A percentile compares a stretch with the other conserved stretches of the same genome.
Conservation (phyloP, 208 protist genomes). For the Tritrichomonas musculus region DNA sequence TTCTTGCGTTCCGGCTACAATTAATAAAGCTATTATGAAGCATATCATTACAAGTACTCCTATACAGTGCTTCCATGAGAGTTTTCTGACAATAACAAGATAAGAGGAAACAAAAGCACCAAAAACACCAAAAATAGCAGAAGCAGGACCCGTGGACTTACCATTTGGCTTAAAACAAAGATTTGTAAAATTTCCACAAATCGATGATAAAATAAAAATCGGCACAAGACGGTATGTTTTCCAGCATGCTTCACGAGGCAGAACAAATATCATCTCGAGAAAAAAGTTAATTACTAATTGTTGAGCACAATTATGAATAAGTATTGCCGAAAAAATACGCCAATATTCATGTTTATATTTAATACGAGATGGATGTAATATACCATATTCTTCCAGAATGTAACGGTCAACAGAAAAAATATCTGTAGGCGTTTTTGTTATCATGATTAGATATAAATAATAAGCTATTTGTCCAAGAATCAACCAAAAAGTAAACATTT, state of each 20-base stretch:
- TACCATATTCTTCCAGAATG: neutral
- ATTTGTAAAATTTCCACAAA: neutral
- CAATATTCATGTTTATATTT: neutral
- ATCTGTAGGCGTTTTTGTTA: neutral
- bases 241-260: neutral
- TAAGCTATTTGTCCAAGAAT: neutral
- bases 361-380: neutral
- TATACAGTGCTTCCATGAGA: neutral
- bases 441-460: neutral
- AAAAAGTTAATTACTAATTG: neutral
- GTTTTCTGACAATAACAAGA: neutral
- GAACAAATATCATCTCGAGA: neutral
- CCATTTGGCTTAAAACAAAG: neutral
- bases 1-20: neutral
- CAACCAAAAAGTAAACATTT: neutral
- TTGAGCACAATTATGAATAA: neutral
- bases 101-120: neutral
- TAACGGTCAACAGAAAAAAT: neutral
- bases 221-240: neutral
- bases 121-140: conserved; percentile 21
- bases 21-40: neutral
- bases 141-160: neutral
- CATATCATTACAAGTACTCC: neutral
- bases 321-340: neutral
- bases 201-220: neutral